These are phyloP conservation scores for Ettlia oleoabundans DNA, from an alignment of 139 green algal species.

Conservation along the genomic window DNA sequence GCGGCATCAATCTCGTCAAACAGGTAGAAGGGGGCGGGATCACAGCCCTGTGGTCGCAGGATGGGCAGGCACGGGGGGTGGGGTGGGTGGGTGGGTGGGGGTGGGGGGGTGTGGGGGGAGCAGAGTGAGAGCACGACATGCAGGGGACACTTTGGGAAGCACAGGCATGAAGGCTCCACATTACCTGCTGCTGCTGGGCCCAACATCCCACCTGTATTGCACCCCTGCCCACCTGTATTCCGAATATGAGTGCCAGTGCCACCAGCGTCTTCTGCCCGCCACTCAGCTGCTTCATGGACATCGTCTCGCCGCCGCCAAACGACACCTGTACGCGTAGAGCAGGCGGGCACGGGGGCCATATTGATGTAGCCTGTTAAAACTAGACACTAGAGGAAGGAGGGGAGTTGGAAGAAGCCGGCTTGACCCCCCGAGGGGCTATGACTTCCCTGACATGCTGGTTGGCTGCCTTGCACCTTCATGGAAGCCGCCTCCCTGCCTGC, in stretches of 20 bases:
- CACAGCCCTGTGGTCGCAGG: slow-evolving; percentile 78
- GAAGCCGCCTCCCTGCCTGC: no score
- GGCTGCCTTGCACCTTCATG: no score
- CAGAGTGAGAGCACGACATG: no score
- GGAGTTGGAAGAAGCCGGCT: not conserved
- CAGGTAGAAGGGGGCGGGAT: slow-evolving; percentile 99
- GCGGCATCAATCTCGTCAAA: slow-evolving; percentile 99
- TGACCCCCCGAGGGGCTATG: no score
- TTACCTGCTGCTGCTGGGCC: no score
- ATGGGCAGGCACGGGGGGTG: not conserved
- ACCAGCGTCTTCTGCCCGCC: slow-evolving; percentile 99
- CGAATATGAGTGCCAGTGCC: slow-evolving; percentile 97
- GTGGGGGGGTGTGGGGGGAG: no score
- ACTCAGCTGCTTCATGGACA: slow-evolving; percentile 90
- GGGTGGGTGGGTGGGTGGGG: not conserved
- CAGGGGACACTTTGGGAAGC: no score
- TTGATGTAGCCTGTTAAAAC: not conserved
- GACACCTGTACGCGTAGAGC: slow-evolving; percentile 64
- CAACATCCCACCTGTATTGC: no score
- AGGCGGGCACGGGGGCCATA: not conserved
- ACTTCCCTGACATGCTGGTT: no score
- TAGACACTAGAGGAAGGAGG: not conserved
- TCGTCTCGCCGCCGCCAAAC: slow-evolving; percentile 86
- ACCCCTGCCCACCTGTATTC: no score
- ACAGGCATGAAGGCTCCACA: no score